phyloP scores from a whole-genome alignment of 352 stramenopile genomes.

The Phytopythium montanum region DNA sequence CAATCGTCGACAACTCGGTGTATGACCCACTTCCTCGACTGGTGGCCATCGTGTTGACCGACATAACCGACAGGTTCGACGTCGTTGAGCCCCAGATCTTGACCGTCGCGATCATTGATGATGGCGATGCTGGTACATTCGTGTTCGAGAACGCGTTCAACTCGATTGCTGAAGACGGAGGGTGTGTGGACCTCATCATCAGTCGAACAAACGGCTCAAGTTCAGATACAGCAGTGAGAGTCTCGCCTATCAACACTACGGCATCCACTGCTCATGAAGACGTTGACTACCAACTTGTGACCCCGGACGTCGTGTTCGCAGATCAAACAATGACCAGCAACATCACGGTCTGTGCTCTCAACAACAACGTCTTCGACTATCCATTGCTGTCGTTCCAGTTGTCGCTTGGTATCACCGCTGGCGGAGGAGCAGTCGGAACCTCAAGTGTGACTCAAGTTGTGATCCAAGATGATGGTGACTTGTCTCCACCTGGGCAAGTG shows the following conservation, averaged over 20 bases:
- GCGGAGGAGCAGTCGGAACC: conserved; percentile 24
- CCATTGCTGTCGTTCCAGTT: conserved; percentile 47
- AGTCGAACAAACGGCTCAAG: conserved; percentile 31
- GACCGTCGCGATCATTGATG: conserved; percentile 40
- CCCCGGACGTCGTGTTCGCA: conserved; percentile 27
- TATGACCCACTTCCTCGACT: conserved; percentile 25
- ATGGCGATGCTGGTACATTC: conserved; percentile 51
- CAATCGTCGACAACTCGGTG: conserved; percentile 35
- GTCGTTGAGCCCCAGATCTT: conserved; percentile 11
- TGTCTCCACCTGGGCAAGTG: conserved; percentile 32
- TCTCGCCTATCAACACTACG: conserved; percentile 10
- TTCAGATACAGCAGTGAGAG: conserved; percentile 19
- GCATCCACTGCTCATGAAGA: conserved; percentile 18
- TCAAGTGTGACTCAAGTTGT: conserved; percentile 25
- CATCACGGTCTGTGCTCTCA: conserved; percentile 28
- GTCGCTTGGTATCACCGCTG: conserved; percentile 17
- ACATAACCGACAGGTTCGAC: conserved; percentile 37
- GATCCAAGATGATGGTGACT: conserved; percentile 49
- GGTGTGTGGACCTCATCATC: conserved; percentile 22
- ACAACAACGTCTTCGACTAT: conserved; percentile 46
- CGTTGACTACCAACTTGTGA: conserved; percentile 27
- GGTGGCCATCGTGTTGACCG: conserved; percentile 28
- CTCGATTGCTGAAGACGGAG: conserved; percentile 22
- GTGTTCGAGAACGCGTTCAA: conserved; percentile 25
- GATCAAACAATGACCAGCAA: conserved; percentile 22